These are phyloP conservation scores for Cytospora mali DNA, from an alignment of 2,329 filamentous ascomycete species.

Conservation along the genomic window DNA sequence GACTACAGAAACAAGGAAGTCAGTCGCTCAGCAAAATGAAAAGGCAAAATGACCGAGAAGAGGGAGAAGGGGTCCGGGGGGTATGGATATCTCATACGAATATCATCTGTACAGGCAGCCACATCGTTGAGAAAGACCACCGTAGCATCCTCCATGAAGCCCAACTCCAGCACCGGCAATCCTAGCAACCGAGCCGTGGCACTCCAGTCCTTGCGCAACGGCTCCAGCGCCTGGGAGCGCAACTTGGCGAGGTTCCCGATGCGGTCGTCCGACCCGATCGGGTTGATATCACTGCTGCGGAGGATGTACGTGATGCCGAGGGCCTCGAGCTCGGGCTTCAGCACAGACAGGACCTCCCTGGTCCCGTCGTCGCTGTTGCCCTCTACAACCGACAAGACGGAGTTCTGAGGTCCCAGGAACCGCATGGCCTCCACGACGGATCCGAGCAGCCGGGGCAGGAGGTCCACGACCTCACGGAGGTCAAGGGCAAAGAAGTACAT, in stretches of 20 bases:
- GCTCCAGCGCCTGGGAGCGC: conserved; percentile 4
- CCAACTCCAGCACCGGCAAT: neutral
- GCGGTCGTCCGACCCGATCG: conserved; percentile 26
- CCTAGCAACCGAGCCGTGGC: neutral
- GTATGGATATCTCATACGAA: conserved; percentile 33
- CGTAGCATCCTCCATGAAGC: conserved; percentile 38
- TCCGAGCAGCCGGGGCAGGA: conserved; percentile 43
- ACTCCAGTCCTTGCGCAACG: conserved; percentile 6
- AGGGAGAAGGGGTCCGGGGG: too few species aligned
- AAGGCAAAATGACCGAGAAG: too few species aligned
- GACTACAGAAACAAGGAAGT: conserved; percentile 32
- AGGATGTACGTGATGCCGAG: conserved; percentile 45
- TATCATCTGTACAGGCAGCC: conserved; percentile 50
- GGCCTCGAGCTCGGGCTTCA: conserved; percentile 37
- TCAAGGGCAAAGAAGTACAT: conserved; percentile 45
- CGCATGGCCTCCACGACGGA: conserved; percentile 52
- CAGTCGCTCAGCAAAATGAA: too few species aligned
- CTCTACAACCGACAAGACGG: conserved; percentile 58
- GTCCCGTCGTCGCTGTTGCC: conserved; percentile 57
- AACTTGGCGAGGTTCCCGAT: conserved; percentile 14
- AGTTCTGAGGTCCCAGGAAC: conserved; percentile 53
- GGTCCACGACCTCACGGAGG: conserved; percentile 37
- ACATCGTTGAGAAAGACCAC: conserved; percentile 55
- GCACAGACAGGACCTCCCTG: conserved; percentile 40
- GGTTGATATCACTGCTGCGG: conserved; percentile 42